Percentiles rank a stretch among this genome's conserved stretches.
Conservation (phyloP, 495 filamentous ascomycete genomes). For the Platismatia glauca region DNA sequence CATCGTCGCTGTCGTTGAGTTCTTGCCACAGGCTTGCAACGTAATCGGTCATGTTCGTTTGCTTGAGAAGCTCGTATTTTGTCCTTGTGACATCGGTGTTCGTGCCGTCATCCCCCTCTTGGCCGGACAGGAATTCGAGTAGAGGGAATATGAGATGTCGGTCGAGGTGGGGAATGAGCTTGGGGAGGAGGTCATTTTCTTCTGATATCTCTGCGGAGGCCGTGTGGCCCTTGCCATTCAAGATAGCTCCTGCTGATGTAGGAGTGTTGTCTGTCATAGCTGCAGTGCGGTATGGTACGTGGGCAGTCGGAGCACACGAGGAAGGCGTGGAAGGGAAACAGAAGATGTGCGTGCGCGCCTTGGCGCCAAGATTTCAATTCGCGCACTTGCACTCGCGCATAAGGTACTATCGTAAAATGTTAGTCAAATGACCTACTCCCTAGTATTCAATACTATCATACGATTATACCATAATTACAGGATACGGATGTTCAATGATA, state of each 20-base stretch:
- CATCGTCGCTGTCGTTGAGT: slow-evolving; percentile 66
- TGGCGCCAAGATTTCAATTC: slow-evolving; percentile 1
- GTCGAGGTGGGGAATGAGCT: slow-evolving; percentile 86
- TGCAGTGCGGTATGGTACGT: slow-evolving; percentile 26
- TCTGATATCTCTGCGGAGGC: slow-evolving; percentile 48
- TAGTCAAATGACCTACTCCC: no score
- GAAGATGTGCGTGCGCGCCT: neutral
- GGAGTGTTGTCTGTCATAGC: slow-evolving; percentile 61
- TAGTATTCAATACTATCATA: no score
- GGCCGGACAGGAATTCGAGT: slow-evolving; percentile 64
- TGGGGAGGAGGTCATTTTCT: slow-evolving; percentile 76
- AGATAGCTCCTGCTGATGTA: slow-evolving; percentile 44
- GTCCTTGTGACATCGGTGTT: slow-evolving; percentile 68
- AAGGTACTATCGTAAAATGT: no score
- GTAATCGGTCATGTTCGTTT: slow-evolving; percentile 97
- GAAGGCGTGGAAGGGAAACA: no score
- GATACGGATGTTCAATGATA: no score
- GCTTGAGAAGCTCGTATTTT: slow-evolving; percentile 86
- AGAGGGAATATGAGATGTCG: slow-evolving; percentile 92
- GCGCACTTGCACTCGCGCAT: no score
- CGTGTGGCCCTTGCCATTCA: slow-evolving; percentile 43
- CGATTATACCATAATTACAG: no score
- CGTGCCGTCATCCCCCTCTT: slow-evolving; percentile 51
- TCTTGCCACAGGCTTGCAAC: slow-evolving; percentile 81
- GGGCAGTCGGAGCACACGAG: no score